Percentiles rank a stretch among this genome's conserved stretches.
phyloP scores from a whole-genome alignment of 352 stramenopile species.

The Halophytophthora polymorphica region DNA sequence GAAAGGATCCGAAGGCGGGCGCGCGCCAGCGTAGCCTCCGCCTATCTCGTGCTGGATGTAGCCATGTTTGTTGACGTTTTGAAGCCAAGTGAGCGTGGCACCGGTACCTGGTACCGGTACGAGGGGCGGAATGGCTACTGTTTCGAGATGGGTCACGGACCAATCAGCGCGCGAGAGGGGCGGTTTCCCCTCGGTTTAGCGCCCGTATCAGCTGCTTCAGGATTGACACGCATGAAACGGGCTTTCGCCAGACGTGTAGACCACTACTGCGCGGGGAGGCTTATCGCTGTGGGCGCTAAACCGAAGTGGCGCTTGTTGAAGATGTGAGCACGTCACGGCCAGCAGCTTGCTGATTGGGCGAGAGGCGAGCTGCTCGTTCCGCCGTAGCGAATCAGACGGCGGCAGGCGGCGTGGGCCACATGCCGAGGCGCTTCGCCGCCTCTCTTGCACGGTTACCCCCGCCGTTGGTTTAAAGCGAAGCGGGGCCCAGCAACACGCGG shows the following conservation, averaged over 20 bases:
- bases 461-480: background rate
- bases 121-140: too few species aligned
- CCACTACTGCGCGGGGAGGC: too few species aligned
- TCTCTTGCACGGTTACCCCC: background rate
- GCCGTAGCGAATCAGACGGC: conserved; percentile 32
- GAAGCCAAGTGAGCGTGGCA: too few species aligned
- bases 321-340: background rate
- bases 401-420: conserved; percentile 54
- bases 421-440: conserved; percentile 5
- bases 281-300: background rate
- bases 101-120: too few species aligned
- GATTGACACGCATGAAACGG: background rate
- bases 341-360: conserved; percentile 29
- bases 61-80: too few species aligned
- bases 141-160: too few species aligned
- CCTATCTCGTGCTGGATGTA: too few species aligned
- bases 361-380: background rate
- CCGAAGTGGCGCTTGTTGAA: conserved; percentile 20
- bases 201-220: too few species aligned
- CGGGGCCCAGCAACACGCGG: conserved; percentile 9
- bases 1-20: background rate
- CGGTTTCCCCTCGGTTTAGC: too few species aligned
- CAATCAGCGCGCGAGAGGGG: too few species aligned
- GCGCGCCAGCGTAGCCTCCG: too few species aligned
- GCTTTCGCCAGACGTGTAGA: background rate